phyloP scores from a whole-genome alignment of 2,329 filamentous ascomycete species.

The Fonsecaea multimorphosa region DNA sequence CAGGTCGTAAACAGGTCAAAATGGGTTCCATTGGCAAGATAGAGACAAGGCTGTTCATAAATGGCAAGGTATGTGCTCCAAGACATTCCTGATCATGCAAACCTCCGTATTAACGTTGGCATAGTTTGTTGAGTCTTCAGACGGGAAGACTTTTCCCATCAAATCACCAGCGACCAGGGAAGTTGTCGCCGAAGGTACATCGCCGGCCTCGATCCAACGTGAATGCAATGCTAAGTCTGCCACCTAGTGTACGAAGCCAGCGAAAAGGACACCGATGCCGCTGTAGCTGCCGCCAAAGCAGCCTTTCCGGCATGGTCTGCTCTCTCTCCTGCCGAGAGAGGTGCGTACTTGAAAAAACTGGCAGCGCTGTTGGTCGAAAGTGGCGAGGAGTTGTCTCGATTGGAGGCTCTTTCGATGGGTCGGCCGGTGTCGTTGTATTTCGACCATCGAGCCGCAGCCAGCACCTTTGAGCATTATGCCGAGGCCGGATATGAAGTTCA shows the following conservation, averaged over 20 bases:
- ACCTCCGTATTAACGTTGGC: neutral
- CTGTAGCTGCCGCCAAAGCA: constrained; percentile 47
- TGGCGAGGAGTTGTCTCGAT: constrained; percentile 43
- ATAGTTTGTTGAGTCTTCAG: constrained; percentile 42
- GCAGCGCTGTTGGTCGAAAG: constrained; percentile 43
- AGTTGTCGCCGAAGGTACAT: constrained; percentile 41
- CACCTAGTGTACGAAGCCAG: constrained; percentile 44
- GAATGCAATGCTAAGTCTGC: neutral
- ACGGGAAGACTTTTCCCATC: constrained; percentile 43
- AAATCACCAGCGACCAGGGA: constrained; percentile 44
- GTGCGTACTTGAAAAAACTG: constrained; percentile 45
- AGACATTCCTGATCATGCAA: neutral
- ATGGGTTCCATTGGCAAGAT: constrained; percentile 38
- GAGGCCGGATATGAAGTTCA: constrained; percentile 39
- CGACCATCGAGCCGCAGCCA: constrained; percentile 28
- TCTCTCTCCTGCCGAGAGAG: constrained; percentile 44
- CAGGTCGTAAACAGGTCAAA: neutral
- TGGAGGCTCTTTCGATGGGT: constrained; percentile 48
- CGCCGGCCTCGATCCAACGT: neutral
- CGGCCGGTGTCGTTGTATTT: constrained; percentile 39
- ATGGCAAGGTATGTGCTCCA: constrained; percentile 41
- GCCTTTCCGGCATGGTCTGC: constrained; percentile 49
- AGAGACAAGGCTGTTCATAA: constrained; percentile 46
- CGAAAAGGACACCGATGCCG: constrained; percentile 45
- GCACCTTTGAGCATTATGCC: constrained; percentile 31